Conservation (phyloP, 2,329 filamentous ascomycete species). For the Ophiognomonia clavigignenti-juglandacearum region DNA sequence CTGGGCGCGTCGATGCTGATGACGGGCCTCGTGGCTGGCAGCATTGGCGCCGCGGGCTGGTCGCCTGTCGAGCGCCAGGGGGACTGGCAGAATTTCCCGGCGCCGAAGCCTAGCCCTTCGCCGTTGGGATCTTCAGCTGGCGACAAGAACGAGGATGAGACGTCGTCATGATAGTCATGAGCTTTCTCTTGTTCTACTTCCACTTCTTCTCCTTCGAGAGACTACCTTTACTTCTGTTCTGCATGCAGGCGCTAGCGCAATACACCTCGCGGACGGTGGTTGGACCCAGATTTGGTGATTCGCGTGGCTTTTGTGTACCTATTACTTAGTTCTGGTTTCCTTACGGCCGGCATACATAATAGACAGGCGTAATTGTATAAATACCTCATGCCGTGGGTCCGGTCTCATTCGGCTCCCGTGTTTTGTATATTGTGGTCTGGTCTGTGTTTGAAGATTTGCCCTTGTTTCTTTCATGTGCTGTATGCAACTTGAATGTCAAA, state of each 20-base stretch:
- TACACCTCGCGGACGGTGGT: too few species aligned
- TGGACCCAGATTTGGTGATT: too few species aligned
- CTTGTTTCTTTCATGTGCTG: too few species aligned
- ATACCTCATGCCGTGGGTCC: too few species aligned
- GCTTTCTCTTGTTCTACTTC: neutral
- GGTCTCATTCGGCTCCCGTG: too few species aligned
- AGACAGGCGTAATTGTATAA: neutral
- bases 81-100: conserved; percentile 28
- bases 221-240: neutral
- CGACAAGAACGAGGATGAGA: conserved; percentile 2
- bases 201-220: neutral
- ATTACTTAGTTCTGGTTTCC: neutral
- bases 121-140: conserved; percentile 6
- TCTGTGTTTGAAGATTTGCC: too few species aligned
- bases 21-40: conserved; percentile 77
- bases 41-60: conserved; percentile 67
- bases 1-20: conserved; percentile 72
- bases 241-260: too few species aligned
- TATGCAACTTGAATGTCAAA: too few species aligned
- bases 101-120: conserved; percentile 16
- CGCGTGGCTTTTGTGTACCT: too few species aligned
- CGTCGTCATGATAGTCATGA: neutral
- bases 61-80: conserved; percentile 58
- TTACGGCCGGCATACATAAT: neutral
- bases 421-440: too few species aligned